A percentile compares a stretch with the other conserved stretches of the same genome.
Evolutionary conservation across 202 grass and related monocot genomes (phyloP).

Genomic region (Cymbopogon flexuosus): DNA sequence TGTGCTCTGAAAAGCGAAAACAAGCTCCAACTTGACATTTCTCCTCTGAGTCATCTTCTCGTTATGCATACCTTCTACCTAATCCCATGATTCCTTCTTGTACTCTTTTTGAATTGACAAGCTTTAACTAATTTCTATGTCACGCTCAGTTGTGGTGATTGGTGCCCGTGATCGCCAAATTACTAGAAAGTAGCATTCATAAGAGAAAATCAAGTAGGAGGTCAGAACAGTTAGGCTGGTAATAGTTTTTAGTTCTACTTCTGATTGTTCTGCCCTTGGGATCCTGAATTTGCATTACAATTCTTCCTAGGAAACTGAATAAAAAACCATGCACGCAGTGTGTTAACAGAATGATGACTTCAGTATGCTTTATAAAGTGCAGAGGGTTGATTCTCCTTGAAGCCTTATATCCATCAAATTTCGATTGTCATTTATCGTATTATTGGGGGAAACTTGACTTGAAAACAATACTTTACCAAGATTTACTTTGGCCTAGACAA

Average conservation of each 20-base stretch:
- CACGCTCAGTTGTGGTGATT: background rate
- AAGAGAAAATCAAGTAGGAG: constrained; percentile 6
- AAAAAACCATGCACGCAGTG: constrained; percentile 5
- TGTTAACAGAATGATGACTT: background rate
- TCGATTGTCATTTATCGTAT: background rate
- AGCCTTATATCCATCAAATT: background rate
- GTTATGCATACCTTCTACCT: constrained; percentile 6
- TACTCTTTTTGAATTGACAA: constrained; percentile 15
- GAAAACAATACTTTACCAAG: background rate
- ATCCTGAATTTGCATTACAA: background rate
- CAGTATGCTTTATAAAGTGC: constrained; percentile 5
- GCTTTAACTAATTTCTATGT: constrained; percentile 27
- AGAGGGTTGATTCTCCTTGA: background rate
- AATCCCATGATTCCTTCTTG: background rate
- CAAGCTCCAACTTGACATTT: constrained; percentile 2
- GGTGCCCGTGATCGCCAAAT: background rate
- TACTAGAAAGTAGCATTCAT: background rate
- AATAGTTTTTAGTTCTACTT: background rate
- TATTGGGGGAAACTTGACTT: background rate
- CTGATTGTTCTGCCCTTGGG: background rate
- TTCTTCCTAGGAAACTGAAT: background rate
- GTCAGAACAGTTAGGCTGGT: background rate
- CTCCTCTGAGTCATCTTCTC: background rate
- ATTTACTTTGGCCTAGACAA: background rate
- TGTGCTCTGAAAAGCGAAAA: background rate